Conservation (phyloP, 257 asterid species). For the Striga asiatica region DNA sequence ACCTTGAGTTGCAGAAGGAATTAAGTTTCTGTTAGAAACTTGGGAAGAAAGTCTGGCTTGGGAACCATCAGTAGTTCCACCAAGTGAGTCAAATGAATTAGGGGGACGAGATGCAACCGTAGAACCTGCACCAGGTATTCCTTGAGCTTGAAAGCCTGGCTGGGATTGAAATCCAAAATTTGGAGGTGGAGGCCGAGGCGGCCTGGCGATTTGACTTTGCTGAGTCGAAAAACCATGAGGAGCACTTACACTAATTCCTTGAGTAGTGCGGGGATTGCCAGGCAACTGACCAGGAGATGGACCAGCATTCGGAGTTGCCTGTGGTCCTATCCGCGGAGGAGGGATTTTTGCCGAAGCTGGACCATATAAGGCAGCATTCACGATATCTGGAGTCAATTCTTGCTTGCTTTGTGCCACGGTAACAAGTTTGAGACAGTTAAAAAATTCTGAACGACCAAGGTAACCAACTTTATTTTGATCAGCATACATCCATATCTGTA, state of each 20-base stretch:
- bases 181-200: conserved; percentile 47
- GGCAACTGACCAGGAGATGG: conserved; percentile 29
- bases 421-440: conserved; percentile 88
- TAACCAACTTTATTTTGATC: conserved; percentile 68
- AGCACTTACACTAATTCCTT: conserved; percentile 28
- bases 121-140: conserved; percentile 37
- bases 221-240: conserved; percentile 42
- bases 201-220: conserved; percentile 38
- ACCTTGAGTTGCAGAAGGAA: conserved; percentile 38
- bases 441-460: conserved; percentile 83
- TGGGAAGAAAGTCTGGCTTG: conserved; percentile 44
- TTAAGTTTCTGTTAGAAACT: conserved; percentile 29
- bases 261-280: conserved; percentile 32
- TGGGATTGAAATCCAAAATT: conserved; percentile 52
- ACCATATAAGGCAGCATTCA: conserved; percentile 82
- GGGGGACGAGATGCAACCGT: conserved; percentile 30
- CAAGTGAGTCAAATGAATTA: conserved; percentile 29
- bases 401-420: conserved; percentile 91
- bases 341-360: conserved; percentile 93
- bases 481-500: conserved; percentile 86
- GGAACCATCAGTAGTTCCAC: conserved; percentile 33
- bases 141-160: conserved; percentile 36
- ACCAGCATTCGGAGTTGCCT: conserved; percentile 31
- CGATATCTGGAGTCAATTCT: conserved; percentile 82
- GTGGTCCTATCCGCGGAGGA: conserved; percentile 67